A percentile compares a stretch with the other conserved stretches of the same genome.
These are phyloP conservation scores for Phlegmacium glaucopus DNA, from an alignment of 768 basidiomycete genomes.

Conservation along the genomic window DNA sequence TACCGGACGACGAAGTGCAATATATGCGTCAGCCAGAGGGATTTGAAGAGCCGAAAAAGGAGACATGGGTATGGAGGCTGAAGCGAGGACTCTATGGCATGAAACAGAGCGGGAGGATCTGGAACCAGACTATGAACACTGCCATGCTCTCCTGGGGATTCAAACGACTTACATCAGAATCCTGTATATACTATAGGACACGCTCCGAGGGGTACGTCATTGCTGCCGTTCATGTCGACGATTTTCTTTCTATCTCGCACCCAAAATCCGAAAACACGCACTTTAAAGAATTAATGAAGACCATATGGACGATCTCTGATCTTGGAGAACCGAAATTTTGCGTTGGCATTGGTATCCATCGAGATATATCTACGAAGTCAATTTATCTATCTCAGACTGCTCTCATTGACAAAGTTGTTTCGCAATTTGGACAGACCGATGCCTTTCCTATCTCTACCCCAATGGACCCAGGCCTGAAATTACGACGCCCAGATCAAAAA, in stretches of 20 bases:
- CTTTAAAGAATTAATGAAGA: constrained; percentile 25
- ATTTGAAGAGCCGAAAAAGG: constrained; percentile 23
- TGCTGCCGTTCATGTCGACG: constrained; percentile 32
- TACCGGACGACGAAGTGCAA: constrained; percentile 23
- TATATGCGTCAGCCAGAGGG: constrained; percentile 36
- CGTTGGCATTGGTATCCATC: constrained; percentile 28
- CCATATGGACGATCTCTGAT: constrained; percentile 28
- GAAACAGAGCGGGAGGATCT: too few relatives aligned
- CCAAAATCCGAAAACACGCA: constrained; percentile 5
- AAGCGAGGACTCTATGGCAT: constrained; percentile 22
- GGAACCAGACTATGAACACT: constrained; percentile 31
- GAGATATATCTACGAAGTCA: constrained; percentile 8
- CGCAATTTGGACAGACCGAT: constrained; percentile 20
- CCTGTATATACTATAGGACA: constrained; percentile 29
- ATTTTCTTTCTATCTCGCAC: constrained; percentile 20
- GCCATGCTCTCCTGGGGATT: constrained; percentile 29
- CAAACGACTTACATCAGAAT: constrained; percentile 22
- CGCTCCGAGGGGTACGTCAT: constrained; percentile 17
- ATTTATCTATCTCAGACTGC: constrained; percentile 15
- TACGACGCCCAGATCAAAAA: constrained; percentile 11
- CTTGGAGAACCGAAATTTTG: constrained; percentile 22
- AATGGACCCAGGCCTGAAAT: constrained; percentile 23
- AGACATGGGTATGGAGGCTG: constrained; percentile 21
- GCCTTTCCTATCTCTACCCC: constrained; percentile 18
- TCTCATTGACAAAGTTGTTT: constrained; percentile 25